Conservation (phyloP, 2,329 filamentous ascomycete species). For the Pseudonectria buxi region DNA sequence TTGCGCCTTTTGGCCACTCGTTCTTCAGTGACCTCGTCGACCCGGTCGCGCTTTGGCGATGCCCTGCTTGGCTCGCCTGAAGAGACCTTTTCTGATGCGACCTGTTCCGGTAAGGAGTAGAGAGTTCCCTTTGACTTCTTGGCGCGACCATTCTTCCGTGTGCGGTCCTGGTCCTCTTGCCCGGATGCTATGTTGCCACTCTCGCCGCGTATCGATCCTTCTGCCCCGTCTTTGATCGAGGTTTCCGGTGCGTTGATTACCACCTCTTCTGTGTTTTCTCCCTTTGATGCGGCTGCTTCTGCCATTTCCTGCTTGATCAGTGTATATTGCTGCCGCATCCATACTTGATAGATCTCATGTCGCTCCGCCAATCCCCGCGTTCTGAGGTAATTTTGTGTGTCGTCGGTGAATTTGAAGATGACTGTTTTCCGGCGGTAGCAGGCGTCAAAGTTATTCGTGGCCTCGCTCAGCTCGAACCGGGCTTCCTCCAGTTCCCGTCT, state of each 20-base stretch:
- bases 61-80: too few relatives aligned
- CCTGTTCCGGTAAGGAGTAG: too few relatives aligned
- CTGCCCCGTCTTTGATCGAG: too few relatives aligned
- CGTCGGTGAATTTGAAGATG: constrained; percentile 4
- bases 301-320: constrained; percentile 12
- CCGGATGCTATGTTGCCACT: too few relatives aligned
- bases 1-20: too few relatives aligned
- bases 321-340: constrained; percentile 13
- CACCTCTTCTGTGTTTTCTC: background rate
- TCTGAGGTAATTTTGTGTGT: constrained; percentile 9
- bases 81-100: too few relatives aligned
- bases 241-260: background rate
- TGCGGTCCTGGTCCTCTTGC: too few relatives aligned
- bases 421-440: constrained; percentile 5
- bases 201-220: too few relatives aligned
- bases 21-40: too few relatives aligned
- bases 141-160: too few relatives aligned
- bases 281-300: constrained; percentile 1
- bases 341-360: constrained; percentile 14
- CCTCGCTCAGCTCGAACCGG: constrained; percentile 9
- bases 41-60: too few relatives aligned
- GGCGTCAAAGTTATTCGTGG: constrained; percentile 10
- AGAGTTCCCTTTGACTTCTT: too few relatives aligned
- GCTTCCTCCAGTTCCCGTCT: constrained; percentile 9
- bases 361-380: constrained; percentile 8